phyloP scores from a whole-genome alignment of 1,284 basidiomycete species.

The Puccinia polysora region DNA sequence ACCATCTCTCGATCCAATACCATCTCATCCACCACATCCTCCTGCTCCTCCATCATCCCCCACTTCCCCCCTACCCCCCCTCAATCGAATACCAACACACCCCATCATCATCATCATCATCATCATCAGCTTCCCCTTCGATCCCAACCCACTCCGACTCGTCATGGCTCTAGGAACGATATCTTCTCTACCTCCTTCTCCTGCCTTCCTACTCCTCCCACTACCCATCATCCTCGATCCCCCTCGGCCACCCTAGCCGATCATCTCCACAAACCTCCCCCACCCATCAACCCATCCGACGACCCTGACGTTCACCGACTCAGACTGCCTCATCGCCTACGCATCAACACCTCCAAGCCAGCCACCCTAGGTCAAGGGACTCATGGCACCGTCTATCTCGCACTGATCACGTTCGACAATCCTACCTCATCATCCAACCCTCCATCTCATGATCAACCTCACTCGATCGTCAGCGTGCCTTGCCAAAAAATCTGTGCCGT shows the following conservation, averaged over 20 bases:
- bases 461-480: too few relatives aligned
- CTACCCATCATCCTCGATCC: background rate
- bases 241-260: background rate
- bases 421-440: background rate
- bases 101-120: conserved; percentile 34
- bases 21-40: too few relatives aligned
- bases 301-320: background rate
- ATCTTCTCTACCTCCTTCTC: too few relatives aligned
- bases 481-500: too few relatives aligned
- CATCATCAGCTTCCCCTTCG: too few relatives aligned
- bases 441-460: background rate
- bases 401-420: too few relatives aligned
- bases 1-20: too few relatives aligned
- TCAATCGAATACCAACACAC: conserved; percentile 48
- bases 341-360: background rate
- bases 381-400: conserved; percentile 14
- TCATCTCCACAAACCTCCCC: too few relatives aligned
- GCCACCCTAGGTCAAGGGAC: conserved; percentile 2
- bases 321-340: background rate
- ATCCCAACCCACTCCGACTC: too few relatives aligned
- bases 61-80: conserved; percentile 50
- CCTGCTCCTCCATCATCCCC: conserved; percentile 27
- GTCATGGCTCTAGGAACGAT: too few relatives aligned
- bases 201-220: too few relatives aligned
- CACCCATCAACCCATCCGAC: too few relatives aligned